Conservation (phyloP, 2,329 filamentous ascomycete genomes). For the Alternaria postmessia region DNA sequence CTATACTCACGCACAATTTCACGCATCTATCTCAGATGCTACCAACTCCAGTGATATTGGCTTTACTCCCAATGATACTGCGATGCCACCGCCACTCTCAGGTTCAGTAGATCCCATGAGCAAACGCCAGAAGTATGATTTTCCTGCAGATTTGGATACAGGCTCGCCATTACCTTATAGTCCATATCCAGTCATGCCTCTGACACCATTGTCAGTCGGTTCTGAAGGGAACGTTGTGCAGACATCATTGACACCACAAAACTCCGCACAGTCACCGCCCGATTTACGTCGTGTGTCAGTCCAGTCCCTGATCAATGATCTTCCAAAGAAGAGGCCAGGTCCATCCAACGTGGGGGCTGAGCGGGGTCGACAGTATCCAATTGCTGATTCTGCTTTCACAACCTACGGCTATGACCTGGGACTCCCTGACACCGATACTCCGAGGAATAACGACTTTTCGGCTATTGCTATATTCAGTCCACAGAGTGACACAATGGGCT, state of each 20-base stretch:
- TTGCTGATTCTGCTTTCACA: slow-evolving; percentile 44
- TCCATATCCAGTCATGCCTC: slow-evolving; percentile 55
- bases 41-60: slow-evolving; percentile 23
- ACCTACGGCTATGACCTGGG: slow-evolving; percentile 78
- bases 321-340: slow-evolving; percentile 25
- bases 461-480: slow-evolving; percentile 63
- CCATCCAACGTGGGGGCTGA: slow-evolving; percentile 50
- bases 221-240: slow-evolving; percentile 42
- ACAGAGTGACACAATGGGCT: slow-evolving; percentile 36
- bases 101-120: slow-evolving; percentile 23
- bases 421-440: slow-evolving; percentile 72
- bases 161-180: slow-evolving; percentile 52
- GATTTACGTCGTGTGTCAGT: slow-evolving; percentile 67
- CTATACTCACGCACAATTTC: slow-evolving; percentile 29
- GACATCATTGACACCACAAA: slow-evolving; percentile 28
- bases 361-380: slow-evolving; percentile 49
- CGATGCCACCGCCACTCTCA: slow-evolving; percentile 41
- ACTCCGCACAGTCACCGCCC: slow-evolving; percentile 45
- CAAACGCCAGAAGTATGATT: slow-evolving; percentile 36
- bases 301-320: slow-evolving; percentile 64
- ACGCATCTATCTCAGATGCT: slow-evolving; percentile 25
- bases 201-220: slow-evolving; percentile 53
- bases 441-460: slow-evolving; percentile 73
- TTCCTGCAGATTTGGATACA: slow-evolving; percentile 41
- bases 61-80: slow-evolving; percentile 24